A percentile compares a stretch with the other conserved stretches of the same genome.
Evolutionary conservation across 2,329 filamentous ascomycete genomes (phyloP).

Genomic region (Teratosphaeria zuluensis): DNA sequence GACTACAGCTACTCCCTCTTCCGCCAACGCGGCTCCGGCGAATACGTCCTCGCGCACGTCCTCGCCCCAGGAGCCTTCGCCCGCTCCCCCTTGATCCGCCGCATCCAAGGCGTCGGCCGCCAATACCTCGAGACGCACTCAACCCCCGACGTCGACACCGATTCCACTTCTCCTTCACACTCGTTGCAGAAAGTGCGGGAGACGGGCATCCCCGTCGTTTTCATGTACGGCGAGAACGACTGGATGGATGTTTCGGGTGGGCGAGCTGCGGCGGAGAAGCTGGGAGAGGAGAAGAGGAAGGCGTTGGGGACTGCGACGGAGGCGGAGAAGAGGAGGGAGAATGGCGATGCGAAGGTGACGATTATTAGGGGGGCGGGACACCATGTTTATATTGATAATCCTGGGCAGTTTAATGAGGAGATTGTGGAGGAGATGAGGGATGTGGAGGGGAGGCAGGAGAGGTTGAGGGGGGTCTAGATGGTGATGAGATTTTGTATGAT

Average conservation of each 20-base stretch:
- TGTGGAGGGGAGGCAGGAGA: constrained; percentile 36
- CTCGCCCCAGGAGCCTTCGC: constrained; percentile 91
- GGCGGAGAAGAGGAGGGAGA: constrained; percentile 56
- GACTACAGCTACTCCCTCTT: constrained; percentile 93
- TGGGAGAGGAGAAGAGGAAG: constrained; percentile 57
- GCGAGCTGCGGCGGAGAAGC: constrained; percentile 65
- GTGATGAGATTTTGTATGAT: background rate
- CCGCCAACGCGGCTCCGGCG: constrained; percentile 80
- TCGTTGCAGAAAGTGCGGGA: constrained; percentile 31
- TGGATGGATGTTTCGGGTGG: constrained; percentile 97
- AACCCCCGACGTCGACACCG: constrained; percentile 17
- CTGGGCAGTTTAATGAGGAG: constrained; percentile 59
- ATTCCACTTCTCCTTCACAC: constrained; percentile 8
- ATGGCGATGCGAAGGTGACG: constrained; percentile 72
- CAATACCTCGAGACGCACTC: constrained; percentile 41
- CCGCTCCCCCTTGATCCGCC: constrained; percentile 72
- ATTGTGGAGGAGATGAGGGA: constrained; percentile 59
- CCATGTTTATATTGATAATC: constrained; percentile 62
- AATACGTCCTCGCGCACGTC: constrained; percentile 87
- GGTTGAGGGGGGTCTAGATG: constrained; percentile 5
- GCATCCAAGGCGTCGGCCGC: constrained; percentile 80
- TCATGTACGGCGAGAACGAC: constrained; percentile 96
- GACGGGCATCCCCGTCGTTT: constrained; percentile 69
- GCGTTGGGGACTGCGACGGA: constrained; percentile 55
- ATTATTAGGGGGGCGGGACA: constrained; percentile 65